phyloP scores from a whole-genome alignment of 495 filamentous ascomycete species.

The Lophiotrema nucula region DNA sequence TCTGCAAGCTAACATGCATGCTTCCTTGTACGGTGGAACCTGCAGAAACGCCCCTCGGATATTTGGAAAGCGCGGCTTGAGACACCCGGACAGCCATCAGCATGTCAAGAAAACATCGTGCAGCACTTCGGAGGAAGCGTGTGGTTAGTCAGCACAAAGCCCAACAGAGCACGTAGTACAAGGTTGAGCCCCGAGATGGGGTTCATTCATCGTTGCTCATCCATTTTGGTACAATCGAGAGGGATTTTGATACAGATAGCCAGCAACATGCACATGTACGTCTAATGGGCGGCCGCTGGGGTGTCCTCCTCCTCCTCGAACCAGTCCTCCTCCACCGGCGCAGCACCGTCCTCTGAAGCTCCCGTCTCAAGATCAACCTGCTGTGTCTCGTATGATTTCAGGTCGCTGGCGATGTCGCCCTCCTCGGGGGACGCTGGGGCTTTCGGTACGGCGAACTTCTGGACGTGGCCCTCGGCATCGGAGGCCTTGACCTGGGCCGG shows the following conservation, averaged over 20 bases:
- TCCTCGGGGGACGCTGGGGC: conserved; percentile 87
- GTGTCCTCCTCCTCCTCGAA: conserved; percentile 64
- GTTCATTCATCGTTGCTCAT: too few species aligned
- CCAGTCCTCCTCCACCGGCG: conserved; percentile 65
- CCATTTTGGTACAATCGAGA: conserved; percentile 20
- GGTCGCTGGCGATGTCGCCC: conserved; percentile 79
- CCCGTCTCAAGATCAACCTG: conserved; percentile 93
- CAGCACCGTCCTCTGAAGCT: conserved; percentile 53
- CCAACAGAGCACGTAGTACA: too few species aligned
- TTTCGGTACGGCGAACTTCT: conserved; percentile 77
- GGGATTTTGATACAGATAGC: conserved; percentile 20
- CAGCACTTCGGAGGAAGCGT: too few species aligned
- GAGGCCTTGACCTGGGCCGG: conserved; percentile 73
- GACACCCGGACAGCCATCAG: too few species aligned
- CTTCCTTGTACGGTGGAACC: too few species aligned
- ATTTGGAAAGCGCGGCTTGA: too few species aligned
- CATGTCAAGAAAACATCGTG: too few species aligned
- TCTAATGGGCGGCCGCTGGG: conserved; percentile 36
- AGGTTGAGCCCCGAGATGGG: too few species aligned
- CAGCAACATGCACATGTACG: not conserved
- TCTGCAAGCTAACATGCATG: too few species aligned
- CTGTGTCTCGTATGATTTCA: conserved; percentile 90
- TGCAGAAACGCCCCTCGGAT: too few species aligned
- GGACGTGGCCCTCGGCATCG: conserved; percentile 87
- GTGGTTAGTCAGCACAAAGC: too few species aligned